Conservation (phyloP, 768 basidiomycete genomes). For the Termitomyces sp. region DNA sequence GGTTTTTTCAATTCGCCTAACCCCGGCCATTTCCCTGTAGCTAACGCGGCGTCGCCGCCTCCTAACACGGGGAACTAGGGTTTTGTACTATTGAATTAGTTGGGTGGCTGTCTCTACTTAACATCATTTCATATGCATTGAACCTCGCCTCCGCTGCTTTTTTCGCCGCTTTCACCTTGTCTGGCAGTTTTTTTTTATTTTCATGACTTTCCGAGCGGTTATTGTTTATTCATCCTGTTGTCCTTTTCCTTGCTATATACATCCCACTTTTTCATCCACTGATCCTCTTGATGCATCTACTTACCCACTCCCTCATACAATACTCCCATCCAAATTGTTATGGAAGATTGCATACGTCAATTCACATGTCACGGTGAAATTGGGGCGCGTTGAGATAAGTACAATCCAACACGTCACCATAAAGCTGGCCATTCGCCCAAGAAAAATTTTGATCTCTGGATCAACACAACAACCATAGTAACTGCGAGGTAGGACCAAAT, state of each 20-base stretch:
- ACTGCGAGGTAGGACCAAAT: too few relatives aligned
- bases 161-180: not conserved
- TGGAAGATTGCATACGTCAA: conserved; percentile 17
- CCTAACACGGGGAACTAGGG: conserved; percentile 32
- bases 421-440: too few relatives aligned
- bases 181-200: conserved; percentile 2
- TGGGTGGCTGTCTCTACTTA: conserved; percentile 3
- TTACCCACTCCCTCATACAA: conserved; percentile 13
- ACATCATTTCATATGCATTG: conserved; percentile 6
- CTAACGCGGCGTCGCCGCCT: conserved; percentile 49
- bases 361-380: conserved; percentile 3
- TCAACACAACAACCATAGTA: too few relatives aligned
- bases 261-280: conserved; percentile 3
- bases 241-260: conserved; percentile 1
- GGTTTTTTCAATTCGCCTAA: conserved; percentile 35
- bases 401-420: too few relatives aligned
- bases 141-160: not conserved
- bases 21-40: conserved; percentile 39
- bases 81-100: conserved; percentile 10
- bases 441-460: too few relatives aligned
- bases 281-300: conserved; percentile 15
- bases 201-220: not conserved
- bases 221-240: not conserved
- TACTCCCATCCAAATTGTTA: conserved; percentile 13
- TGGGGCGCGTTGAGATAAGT: too few relatives aligned